Conservation (phyloP, 2,329 filamentous ascomycete species). For the Neonectria ditissima region DNA sequence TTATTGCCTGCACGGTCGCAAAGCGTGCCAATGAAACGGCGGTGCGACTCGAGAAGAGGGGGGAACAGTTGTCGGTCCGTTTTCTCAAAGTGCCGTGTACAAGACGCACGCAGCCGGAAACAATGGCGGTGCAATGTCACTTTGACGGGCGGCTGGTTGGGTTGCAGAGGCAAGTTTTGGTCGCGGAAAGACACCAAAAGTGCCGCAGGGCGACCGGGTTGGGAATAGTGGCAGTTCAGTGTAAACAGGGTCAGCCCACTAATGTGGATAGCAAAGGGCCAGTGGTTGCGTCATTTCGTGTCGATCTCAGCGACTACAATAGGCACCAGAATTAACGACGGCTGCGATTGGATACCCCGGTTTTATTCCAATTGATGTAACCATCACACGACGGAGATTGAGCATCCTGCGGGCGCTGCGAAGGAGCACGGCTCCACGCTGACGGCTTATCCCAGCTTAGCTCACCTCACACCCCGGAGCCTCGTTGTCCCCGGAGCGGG, state of each 20-base stretch:
- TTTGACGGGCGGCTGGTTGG: background rate
- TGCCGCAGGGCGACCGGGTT: background rate
- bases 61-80: background rate
- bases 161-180: background rate
- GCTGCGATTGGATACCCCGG: background rate
- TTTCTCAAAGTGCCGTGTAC: background rate
- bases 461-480: too few relatives aligned
- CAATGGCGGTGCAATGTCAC: background rate
- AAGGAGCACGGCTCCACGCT: too few relatives aligned
- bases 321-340: slow-evolving; percentile 1
- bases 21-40: background rate
- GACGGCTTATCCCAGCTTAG: too few relatives aligned
- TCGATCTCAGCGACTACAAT: background rate
- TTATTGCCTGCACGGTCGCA: background rate
- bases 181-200: background rate
- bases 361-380: background rate
- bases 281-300: background rate
- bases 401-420: background rate
- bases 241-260: background rate
- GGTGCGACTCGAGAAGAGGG: too few relatives aligned
- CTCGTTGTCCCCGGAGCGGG: background rate
- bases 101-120: too few relatives aligned
- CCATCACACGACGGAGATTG: background rate
- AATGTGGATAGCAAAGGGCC: background rate
- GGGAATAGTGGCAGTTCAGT: background rate